phyloP scores from a whole-genome alignment of 2,329 filamentous ascomycete species.

The Ophiocordyceps australis region DNA sequence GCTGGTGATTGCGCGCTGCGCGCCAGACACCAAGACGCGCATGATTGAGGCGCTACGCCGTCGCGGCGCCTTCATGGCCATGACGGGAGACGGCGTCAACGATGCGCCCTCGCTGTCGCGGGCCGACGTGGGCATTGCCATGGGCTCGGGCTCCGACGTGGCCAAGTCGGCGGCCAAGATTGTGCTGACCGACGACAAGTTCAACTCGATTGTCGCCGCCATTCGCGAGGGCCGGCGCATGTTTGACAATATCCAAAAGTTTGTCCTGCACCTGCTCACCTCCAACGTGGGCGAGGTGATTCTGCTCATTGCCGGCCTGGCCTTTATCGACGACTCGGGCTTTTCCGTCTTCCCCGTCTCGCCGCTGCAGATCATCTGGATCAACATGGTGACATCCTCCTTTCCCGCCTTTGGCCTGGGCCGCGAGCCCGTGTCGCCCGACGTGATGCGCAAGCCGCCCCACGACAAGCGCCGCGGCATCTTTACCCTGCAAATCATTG shows the following conservation, averaged over 20 bases:
- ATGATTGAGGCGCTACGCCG: conserved; percentile 83
- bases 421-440: conserved; percentile 54
- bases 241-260: conserved; percentile 83
- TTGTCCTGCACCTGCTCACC: conserved; percentile 61
- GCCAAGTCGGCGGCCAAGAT: conserved; percentile 71
- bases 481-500: conserved; percentile 59
- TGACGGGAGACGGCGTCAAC: conserved; percentile 83
- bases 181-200: conserved; percentile 76
- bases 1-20: conserved; percentile 68
- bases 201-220: conserved; percentile 68
- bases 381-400: conserved; percentile 83
- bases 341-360: conserved; percentile 75
- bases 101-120: conserved; percentile 67
- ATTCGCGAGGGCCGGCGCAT: conserved; percentile 71
- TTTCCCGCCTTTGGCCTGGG: conserved; percentile 80
- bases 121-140: conserved; percentile 75
- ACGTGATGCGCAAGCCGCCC: conserved; percentile 67
- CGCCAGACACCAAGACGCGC: conserved; percentile 71
- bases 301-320: conserved; percentile 63
- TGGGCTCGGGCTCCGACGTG: conserved; percentile 78
- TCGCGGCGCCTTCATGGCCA: conserved; percentile 58
- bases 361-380: conserved; percentile 79
- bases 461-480: conserved; percentile 51
- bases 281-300: conserved; percentile 76
- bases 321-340: conserved; percentile 52